Base-by-base conservation (phyloP, 2,329 filamentous ascomycete genomes). In the Cladosporium halotolerans region DNA sequence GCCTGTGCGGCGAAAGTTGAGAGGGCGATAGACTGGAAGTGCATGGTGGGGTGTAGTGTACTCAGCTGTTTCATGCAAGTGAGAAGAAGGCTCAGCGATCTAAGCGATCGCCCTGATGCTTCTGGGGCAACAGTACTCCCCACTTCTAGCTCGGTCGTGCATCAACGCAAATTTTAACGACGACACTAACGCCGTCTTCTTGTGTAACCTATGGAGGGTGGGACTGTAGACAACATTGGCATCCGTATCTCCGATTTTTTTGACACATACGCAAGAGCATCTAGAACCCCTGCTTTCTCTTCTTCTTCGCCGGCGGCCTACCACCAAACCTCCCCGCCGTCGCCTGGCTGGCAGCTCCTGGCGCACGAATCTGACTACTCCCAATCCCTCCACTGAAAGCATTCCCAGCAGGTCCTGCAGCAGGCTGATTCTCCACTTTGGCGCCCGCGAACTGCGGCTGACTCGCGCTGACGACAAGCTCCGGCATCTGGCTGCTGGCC, bases 241-340 rank as follows among this genome's bases (percentile, higher is more conserved):
- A 18, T 18, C 16, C 16, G 2, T 18, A 18, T 18, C 16, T 18
- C 16, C 16, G 23, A 28, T 28, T 28, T 28, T 28, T 28, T 28
- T 28, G 23, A 28, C 23, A 7, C 7, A 28, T 28, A 28, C 23
- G 23, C 23, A 28, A 28, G 23, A 28, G 7, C 43, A 23, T 39
- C 65, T 57, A 69, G 48, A 70, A 70, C 9, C 68, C 68, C 41
- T 64, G 61, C 53, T 68, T 71, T 57, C 70, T 68, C 60, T 72
- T 74, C 66, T 73, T 74, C 63, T 71, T 76, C 46, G 64, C 63
- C 43, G 68, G 65, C 39, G 70, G 70, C 58, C 70, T 43, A 23
- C 40, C 40, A 8, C 66, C 67, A 58, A 62, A 65, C 5, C 62
- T 55, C 14, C 68, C 66, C 2, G 58, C 57, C 34, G 64, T 59